Conservation (phyloP, 805 yeast species). For the Candida tammaniensis region DNA sequence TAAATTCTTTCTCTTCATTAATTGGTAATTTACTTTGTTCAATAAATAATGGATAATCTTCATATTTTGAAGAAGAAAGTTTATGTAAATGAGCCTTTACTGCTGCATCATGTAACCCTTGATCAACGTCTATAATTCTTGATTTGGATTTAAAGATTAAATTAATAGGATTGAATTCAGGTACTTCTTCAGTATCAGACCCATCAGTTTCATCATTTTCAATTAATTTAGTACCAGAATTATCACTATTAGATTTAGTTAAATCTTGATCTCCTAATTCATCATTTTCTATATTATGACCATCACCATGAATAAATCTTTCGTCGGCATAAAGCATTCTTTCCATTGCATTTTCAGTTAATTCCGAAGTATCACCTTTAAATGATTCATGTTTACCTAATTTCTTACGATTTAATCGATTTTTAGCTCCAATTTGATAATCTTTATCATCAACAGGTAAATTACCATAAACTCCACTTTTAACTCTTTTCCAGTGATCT, state of each 20-base stretch:
- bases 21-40: slow-evolving; percentile 27
- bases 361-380: slow-evolving; percentile 39
- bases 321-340: slow-evolving; percentile 36
- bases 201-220: slow-evolving; percentile 3
- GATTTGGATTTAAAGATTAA: slow-evolving; percentile 12
- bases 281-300: slow-evolving; percentile 11
- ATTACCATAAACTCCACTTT: slow-evolving; percentile 29
- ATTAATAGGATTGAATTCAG: slow-evolving; percentile 11
- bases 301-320: slow-evolving; percentile 17
- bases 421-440: slow-evolving; percentile 28
- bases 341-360: slow-evolving; percentile 36
- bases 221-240: not conserved
- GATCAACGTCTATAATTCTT: slow-evolving; percentile 19
- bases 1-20: slow-evolving; percentile 34
- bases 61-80: slow-evolving; percentile 16
- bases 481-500: slow-evolving; percentile 34
- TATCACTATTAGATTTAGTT: slow-evolving; percentile 1
- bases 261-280: slow-evolving; percentile 14
- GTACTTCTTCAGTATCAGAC: slow-evolving; percentile 14
- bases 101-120: slow-evolving; percentile 22
- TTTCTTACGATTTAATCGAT: slow-evolving; percentile 24
- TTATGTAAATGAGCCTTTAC: slow-evolving; percentile 14
- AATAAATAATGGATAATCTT: slow-evolving; percentile 28
- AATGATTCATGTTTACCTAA: slow-evolving; percentile 32
- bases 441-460: slow-evolving; percentile 28